These are phyloP conservation scores for Diplocarpon mali DNA, from an alignment of 2,329 filamentous ascomycete genomes.

Conservation along the genomic window DNA sequence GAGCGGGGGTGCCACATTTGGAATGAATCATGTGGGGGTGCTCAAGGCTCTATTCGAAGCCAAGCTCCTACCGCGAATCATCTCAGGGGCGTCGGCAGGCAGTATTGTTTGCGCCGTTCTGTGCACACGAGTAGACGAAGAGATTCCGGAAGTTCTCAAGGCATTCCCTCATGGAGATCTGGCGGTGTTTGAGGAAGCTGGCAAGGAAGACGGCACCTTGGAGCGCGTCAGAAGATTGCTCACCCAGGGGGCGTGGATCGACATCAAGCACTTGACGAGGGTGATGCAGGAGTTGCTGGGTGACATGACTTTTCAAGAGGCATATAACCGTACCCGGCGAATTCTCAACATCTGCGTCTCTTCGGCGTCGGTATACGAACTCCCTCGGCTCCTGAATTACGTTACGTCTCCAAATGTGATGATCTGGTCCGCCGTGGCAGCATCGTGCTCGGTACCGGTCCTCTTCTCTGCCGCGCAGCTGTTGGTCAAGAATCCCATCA, in stretches of 20 bases:
- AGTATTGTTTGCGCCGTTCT: constrained; percentile 57
- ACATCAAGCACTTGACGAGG: constrained; percentile 68
- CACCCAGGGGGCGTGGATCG: constrained; percentile 75
- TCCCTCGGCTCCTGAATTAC: constrained; percentile 82
- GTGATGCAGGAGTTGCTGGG: constrained; percentile 76
- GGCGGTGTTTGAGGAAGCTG: constrained; percentile 49
- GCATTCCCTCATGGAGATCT: constrained; percentile 52
- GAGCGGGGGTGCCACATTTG: constrained; percentile 60
- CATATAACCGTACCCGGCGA: constrained; percentile 84
- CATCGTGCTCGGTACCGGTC: constrained; percentile 84
- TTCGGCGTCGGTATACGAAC: constrained; percentile 74
- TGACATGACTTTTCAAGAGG: constrained; percentile 89
- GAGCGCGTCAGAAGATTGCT: constrained; percentile 62
- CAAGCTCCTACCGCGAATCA: constrained; percentile 52
- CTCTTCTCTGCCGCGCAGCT: constrained; percentile 72
- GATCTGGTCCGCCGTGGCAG: constrained; percentile 94
- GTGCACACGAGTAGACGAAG: constrained; percentile 51
- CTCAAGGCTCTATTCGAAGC: constrained; percentile 55
- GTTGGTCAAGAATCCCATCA: constrained; percentile 74
- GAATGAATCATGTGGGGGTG: constrained; percentile 63
- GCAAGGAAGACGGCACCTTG: constrained; percentile 50
- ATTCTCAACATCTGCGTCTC: constrained; percentile 94
- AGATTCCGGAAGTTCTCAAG: constrained; percentile 46
- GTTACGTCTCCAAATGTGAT: constrained; percentile 88
- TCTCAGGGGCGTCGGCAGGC: constrained; percentile 59